Conservation (phyloP, 768 basidiomycete genomes). For the Boletus sensibilis region DNA sequence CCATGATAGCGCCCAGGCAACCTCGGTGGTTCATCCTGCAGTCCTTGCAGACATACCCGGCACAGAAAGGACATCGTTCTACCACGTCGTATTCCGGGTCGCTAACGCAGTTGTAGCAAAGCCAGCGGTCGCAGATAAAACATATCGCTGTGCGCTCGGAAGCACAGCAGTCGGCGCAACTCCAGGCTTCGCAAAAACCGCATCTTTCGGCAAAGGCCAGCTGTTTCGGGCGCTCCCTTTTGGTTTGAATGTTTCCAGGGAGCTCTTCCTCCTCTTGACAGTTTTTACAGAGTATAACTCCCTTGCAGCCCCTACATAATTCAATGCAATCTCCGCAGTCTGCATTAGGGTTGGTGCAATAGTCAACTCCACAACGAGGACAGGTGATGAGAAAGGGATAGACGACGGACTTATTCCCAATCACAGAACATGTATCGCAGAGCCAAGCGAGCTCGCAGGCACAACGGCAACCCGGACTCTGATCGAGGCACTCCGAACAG, state of each 20-base stretch:
- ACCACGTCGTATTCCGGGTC: neutral
- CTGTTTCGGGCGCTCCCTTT: neutral
- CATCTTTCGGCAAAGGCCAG: conserved; percentile 4
- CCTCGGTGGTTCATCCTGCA: neutral
- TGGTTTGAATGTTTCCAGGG: neutral
- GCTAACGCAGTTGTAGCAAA: neutral
- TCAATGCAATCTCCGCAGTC: neutral
- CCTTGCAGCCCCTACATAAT: conserved; percentile 9
- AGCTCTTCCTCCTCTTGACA: conserved; percentile 15
- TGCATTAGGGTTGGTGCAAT: neutral
- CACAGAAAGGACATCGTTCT: neutral
- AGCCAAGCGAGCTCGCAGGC: neutral
- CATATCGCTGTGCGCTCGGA: neutral
- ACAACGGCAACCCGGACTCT: neutral
- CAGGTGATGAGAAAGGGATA: conserved; percentile 8
- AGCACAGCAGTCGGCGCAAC: conserved; percentile 4
- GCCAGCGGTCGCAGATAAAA: neutral
- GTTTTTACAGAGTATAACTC: neutral
- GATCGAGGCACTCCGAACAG: conserved; percentile 10
- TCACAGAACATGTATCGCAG: conserved; percentile 3
- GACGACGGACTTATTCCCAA: neutral
- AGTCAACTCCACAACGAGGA: conserved; percentile 13
- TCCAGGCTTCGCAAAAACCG: neutral
- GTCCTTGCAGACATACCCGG: neutral
- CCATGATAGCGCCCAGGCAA: neutral